Evolutionary conservation across 2,329 filamentous ascomycete species (phyloP), one percentile per base, ranked within the genome.

Genomic region (Geoglossum cookeanum): DNA sequence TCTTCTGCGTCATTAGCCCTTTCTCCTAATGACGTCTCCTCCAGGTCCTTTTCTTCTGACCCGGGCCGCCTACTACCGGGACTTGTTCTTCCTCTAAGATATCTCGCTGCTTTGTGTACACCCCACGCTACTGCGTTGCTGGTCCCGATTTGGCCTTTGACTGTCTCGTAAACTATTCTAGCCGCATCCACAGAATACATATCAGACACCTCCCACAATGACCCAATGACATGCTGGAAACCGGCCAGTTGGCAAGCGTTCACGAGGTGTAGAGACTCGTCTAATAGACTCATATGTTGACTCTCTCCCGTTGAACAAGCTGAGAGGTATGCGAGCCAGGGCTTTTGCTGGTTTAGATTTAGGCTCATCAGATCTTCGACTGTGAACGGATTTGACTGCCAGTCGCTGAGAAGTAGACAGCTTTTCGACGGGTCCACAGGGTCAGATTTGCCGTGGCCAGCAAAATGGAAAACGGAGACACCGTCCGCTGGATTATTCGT

Each of bases 201-300:
- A 57, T 74, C 70, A 3, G 62, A 59, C 0, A 71, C 68, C 3
- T 67, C 60, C 72, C 70, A 74, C 0, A 73, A 61, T 0, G 70
- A 69, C 0, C 71, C 71, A 51, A 75, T 61, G 4, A 74, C 70
- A 58, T 72, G 69, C 0, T 62, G 65, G 56, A 72, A 72, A 0
- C 70, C 70, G 0, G 67, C 68, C 1, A 72, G 60, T 60, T 74
- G 69, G 56, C 58, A 74, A 0, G 67, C 68, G 48, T 63, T 68
- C 5, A 65, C 61, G 0, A 74, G 61, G 58, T 74, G 69, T 5
- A 74, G 64, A 1, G 59, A 59, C 57, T 74, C 71, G 39, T 75
- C 72, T 0, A 64, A 4, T 2, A 68, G 58, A 0, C 52, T 56
- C 0, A 63, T 58, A 3, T 61, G 55, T 6, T 60, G 59, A 29